These are phyloP conservation scores for Lupinus albus DNA, from an alignment of 306 rosid species.

Conservation along the genomic window DNA sequence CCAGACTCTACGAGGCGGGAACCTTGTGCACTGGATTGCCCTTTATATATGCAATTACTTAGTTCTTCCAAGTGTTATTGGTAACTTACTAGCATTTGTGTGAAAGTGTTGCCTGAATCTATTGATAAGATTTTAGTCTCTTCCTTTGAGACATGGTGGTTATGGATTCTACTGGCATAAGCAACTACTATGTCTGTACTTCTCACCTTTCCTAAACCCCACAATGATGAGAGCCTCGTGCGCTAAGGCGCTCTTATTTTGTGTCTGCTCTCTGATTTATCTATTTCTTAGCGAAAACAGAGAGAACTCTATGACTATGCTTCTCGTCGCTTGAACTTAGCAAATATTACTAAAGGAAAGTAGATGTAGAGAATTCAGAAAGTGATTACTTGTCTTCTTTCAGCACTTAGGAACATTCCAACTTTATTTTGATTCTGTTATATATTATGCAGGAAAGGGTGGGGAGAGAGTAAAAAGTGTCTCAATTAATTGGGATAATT, in stretches of 20 bases:
- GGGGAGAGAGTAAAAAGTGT: no score
- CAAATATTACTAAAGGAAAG: slow-evolving; percentile 1
- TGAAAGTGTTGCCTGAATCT: neutral
- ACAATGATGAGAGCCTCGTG: no score
- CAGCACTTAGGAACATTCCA: no score
- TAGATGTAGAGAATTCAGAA: neutral
- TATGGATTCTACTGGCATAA: neutral
- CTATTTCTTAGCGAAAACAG: neutral
- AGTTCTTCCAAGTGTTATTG: neutral
- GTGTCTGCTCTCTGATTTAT: neutral
- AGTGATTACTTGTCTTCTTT: no score
- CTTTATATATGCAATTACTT: no score
- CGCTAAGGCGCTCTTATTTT: no score
- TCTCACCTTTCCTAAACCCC: neutral
- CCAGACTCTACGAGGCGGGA: no score
- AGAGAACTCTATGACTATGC: neutral
- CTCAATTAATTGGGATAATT: no score
- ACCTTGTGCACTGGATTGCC: no score
- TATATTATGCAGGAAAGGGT: no score
- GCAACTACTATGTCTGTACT: neutral
- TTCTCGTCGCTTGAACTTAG: neutral
- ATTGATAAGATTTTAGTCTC: neutral
- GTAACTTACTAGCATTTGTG: neutral
- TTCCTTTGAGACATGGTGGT: neutral
- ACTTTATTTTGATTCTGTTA: no score